Percentiles rank a stretch among this genome's conserved stretches.
Conservation (phyloP, 2,329 filamentous ascomycete species). For the Dryadomyces quercivorus region DNA sequence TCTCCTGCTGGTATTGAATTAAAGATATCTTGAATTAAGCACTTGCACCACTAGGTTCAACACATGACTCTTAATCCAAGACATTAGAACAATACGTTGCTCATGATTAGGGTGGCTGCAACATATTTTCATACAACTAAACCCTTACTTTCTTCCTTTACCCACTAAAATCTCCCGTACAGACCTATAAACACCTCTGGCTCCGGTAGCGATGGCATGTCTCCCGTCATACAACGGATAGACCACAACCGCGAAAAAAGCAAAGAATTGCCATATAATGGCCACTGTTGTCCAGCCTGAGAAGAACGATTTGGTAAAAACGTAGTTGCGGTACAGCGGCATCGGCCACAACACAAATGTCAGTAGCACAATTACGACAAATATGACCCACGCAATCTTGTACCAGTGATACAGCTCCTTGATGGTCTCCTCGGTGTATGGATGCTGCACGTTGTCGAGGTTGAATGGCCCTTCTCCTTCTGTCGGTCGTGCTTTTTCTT, state of each 20-base stretch:
- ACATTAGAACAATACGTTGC: too few relatives aligned
- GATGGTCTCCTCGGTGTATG: constrained; percentile 3
- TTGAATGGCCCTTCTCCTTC: constrained; percentile 3
- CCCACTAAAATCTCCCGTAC: not conserved
- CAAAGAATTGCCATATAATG: constrained; percentile 34
- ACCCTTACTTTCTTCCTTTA: not conserved
- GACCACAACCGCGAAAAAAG: constrained; percentile 30
- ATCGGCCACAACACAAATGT: constrained; percentile 36
- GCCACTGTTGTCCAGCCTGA: constrained; percentile 30
- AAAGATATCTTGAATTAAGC: too few relatives aligned
- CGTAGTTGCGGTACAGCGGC: constrained; percentile 34
- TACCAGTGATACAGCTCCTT: constrained; percentile 6
- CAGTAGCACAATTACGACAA: constrained; percentile 20
- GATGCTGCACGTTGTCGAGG: constrained; percentile 26
- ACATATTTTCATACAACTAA: not conserved
- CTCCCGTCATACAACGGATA: constrained; percentile 34
- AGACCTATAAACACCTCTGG: not conserved
- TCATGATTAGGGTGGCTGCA: not conserved
- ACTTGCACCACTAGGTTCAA: too few relatives aligned
- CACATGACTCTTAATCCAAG: too few relatives aligned
- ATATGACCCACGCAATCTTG: constrained; percentile 5
- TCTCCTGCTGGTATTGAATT: too few relatives aligned
- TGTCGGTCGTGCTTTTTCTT: not conserved
- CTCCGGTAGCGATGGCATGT: constrained; percentile 3
- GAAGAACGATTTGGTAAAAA: constrained; percentile 34